Percentiles rank a stretch among this genome's conserved stretches.
phyloP scores from a whole-genome alignment of 1,139 yeast species.

The Starmera stellimalicola region DNA sequence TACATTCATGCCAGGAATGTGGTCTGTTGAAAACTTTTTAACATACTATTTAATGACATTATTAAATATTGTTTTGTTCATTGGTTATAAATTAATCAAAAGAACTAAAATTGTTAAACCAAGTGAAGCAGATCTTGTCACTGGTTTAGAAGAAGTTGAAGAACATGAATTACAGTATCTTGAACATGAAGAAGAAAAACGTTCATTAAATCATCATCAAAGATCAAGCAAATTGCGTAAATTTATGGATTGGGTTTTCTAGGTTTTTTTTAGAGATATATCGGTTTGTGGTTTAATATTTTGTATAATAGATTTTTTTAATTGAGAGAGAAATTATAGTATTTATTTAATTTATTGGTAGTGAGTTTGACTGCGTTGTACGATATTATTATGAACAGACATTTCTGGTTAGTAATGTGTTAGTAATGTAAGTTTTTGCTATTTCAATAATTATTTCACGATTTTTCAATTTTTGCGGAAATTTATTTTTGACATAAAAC shows the following conservation, averaged over 20 bases:
- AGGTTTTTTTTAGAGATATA: neutral
- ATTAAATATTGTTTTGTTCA: conserved; percentile 44
- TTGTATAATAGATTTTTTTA: too few species aligned
- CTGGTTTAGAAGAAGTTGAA: conserved; percentile 49
- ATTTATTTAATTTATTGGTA: too few species aligned
- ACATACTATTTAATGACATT: conserved; percentile 62
- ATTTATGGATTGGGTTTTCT: neutral
- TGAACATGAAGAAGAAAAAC: conserved; percentile 1
- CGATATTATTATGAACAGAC: too few species aligned
- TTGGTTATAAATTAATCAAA: conserved; percentile 45
- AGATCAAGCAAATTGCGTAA: neutral
- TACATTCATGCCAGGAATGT: conserved; percentile 52
- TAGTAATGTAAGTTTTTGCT: too few species aligned
- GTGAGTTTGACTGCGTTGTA: too few species aligned
- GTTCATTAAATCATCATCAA: neutral
- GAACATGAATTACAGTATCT: conserved; percentile 32
- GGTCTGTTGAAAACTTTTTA: conserved; percentile 52
- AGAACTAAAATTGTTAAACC: conserved; percentile 41
- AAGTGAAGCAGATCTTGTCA: conserved; percentile 39
- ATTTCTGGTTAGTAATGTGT: too few species aligned
- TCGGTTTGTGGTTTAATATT: too few species aligned
- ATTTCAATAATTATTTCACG: too few species aligned
- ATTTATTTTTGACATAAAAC: too few species aligned
- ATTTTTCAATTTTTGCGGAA: too few species aligned
- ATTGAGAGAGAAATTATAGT: too few species aligned